Conservation (phyloP, 768 basidiomycete genomes). For the Lactarius quietus region DNA sequence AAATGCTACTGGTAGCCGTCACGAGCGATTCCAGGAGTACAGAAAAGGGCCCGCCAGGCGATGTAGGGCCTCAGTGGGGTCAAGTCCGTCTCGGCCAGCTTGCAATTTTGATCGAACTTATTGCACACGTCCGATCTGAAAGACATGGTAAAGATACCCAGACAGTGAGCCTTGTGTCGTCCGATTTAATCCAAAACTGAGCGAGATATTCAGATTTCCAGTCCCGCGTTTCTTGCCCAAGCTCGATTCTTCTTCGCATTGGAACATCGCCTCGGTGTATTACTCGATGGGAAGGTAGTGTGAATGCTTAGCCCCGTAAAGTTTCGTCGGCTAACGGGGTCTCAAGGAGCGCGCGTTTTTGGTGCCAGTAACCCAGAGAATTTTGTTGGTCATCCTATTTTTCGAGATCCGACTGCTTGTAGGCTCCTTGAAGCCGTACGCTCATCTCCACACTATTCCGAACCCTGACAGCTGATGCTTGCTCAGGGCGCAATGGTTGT, state of each 20-base stretch:
- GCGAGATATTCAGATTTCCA: conserved; percentile 10
- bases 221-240: conserved; percentile 12
- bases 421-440: conserved; percentile 61
- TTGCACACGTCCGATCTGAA: conserved; percentile 45
- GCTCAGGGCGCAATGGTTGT: conserved; percentile 46
- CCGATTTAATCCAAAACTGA: background rate
- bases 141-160: conserved; percentile 41
- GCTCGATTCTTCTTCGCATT: conserved; percentile 26
- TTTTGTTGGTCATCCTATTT: conserved; percentile 58
- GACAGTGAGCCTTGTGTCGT: conserved; percentile 28
- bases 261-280: conserved; percentile 20
- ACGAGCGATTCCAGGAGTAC: conserved; percentile 45
- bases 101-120: conserved; percentile 58
- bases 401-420: conserved; percentile 61
- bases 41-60: conserved; percentile 27
- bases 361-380: conserved; percentile 54
- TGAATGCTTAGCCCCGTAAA: background rate
- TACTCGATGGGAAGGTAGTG: conserved; percentile 18
- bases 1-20: conserved; percentile 71
- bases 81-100: conserved; percentile 59
- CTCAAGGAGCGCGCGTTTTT: conserved; percentile 50
- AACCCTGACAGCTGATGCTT: conserved; percentile 3
- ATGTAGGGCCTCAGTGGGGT: conserved; percentile 37
- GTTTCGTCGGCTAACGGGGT: background rate
- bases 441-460: background rate